Base-by-base conservation (phyloP, 2,329 filamentous ascomycete species). In the Aspergillus fischeri region DNA sequence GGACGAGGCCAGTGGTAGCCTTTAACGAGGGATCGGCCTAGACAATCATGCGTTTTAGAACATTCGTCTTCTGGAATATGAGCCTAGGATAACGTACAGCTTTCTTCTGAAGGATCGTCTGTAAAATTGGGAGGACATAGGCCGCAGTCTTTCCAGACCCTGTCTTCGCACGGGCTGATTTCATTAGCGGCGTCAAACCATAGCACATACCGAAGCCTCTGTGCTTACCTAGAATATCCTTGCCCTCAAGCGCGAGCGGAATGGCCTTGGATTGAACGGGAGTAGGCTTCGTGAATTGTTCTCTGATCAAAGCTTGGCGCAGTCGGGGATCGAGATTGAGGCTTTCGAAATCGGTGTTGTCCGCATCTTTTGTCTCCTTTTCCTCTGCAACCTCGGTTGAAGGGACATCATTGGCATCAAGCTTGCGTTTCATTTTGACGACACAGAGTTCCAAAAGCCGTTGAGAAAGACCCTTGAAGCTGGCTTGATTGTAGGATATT, bases 111-210 rank as follows among this genome's bases (percentile, higher is more conserved):
- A 99, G 78, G 60, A 96, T 90, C 38, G 85, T 84, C 65, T 96
- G 89, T 17, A 99, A 77, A n/a, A 96, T 83, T 1, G 94, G 94
- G 45, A 99, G 81, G 6, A 96, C 80, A 72, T 97, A 97, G 51
- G 94, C 93, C n/a, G 91, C 91, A 10, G 94, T 99, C 81, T 99
- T 99, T 65, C 94, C 94, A 3, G 92, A 96, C 11, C 94, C 94
- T 4, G 94, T 97, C 75, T 93, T 95, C 41, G 93, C 91, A 70
- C 93, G 92, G 54, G 92, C 92, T 82, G 60, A 47, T 59, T 45
- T 48, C 45, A 53, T 73, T 47, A 73, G 65, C 47, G 29, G 8
- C 27, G 7, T 35, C 7, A 50, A 47, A 17, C 28, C 11, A 28
- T 28, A 8, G 2, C 21, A 11, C 24, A 3, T n/a, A 8, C 10